A percentile compares a stretch with the other conserved stretches of the same genome.
These are phyloP conservation scores for Pichia exigua DNA, from an alignment of 805 yeast species.

Conservation along the genomic window DNA sequence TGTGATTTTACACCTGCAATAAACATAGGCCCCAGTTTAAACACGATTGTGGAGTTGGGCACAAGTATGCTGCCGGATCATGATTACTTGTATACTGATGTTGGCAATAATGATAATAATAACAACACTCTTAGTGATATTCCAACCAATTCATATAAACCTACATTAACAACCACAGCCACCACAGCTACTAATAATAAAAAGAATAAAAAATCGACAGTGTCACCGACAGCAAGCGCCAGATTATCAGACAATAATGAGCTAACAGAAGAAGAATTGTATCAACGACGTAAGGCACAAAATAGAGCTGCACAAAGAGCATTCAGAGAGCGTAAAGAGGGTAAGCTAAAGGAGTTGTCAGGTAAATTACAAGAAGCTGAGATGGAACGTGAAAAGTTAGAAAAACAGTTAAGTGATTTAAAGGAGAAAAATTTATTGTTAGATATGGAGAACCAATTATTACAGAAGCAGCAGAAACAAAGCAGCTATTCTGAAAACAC, in stretches of 20 bases:
- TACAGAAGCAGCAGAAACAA: conserved; percentile 28
- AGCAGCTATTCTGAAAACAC: not conserved
- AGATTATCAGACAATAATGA: not conserved
- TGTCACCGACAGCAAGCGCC: not conserved
- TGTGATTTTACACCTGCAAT: not conserved
- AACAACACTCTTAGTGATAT: not conserved
- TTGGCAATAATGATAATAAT: not conserved
- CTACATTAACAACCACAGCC: not conserved
- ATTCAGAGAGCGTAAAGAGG: conserved; percentile 74
- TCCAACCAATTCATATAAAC: not conserved
- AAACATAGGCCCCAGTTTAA: not conserved
- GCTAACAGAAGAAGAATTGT: conserved; percentile 33
- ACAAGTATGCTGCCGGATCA: not conserved
- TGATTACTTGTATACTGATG: not conserved
- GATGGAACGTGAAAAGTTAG: conserved; percentile 33
- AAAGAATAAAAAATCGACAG: not conserved
- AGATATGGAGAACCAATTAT: conserved; percentile 53
- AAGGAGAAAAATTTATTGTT: conserved; percentile 49
- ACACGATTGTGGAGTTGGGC: not conserved
- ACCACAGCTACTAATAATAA: not conserved
- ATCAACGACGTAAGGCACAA: conserved; percentile 61
- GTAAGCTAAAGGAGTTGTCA: conserved; percentile 60
- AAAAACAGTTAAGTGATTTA: conserved; percentile 34
- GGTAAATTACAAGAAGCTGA: conserved; percentile 50
- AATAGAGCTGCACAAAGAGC: conserved; percentile 86